Evolutionary conservation across 139 green algal species (phyloP).

Genomic region (Ettlia oleoabundans): DNA sequence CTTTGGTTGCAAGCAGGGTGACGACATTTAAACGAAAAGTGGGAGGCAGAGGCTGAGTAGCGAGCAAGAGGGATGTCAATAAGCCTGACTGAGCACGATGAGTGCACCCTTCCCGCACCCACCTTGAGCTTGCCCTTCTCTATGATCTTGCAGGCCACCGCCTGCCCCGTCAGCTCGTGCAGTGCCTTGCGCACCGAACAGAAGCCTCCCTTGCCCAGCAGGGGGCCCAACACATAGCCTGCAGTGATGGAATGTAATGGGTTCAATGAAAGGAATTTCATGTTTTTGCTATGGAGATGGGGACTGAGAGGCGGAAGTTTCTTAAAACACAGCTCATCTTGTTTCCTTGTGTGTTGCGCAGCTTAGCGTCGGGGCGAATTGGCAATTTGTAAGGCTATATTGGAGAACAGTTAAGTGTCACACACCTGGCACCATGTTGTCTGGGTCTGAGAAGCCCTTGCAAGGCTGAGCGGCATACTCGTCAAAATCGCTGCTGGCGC

Average conservation of each 20-base stretch:
- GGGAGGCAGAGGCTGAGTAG: no score
- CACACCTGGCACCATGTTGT: constrained; percentile 39
- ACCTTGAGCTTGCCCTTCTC: constrained; percentile 79
- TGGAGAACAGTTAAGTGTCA: neutral
- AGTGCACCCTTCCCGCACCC: neutral
- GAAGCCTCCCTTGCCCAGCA: constrained; percentile 90
- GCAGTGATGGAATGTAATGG: neutral
- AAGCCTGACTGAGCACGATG: no score
- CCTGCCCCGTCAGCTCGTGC: constrained; percentile 68
- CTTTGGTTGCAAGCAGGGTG: no score
- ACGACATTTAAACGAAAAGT: no score
- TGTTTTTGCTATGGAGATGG: no score
- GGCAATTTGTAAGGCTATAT: neutral
- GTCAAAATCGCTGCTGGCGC: constrained; percentile 11
- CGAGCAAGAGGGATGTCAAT: no score
- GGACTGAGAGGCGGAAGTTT: no score
- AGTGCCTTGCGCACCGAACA: constrained; percentile 69
- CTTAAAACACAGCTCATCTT: no score
- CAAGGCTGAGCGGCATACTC: neutral
- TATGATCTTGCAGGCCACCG: constrained; percentile 90
- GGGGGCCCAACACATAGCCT: constrained; percentile 78
- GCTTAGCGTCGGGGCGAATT: no score
- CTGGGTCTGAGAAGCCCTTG: constrained; percentile 37
- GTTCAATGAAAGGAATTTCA: no score
- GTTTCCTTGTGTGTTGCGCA: no score